Base-by-base conservation (phyloP, 2,329 filamentous ascomycete species). In the Colletotrichum incanum region DNA sequence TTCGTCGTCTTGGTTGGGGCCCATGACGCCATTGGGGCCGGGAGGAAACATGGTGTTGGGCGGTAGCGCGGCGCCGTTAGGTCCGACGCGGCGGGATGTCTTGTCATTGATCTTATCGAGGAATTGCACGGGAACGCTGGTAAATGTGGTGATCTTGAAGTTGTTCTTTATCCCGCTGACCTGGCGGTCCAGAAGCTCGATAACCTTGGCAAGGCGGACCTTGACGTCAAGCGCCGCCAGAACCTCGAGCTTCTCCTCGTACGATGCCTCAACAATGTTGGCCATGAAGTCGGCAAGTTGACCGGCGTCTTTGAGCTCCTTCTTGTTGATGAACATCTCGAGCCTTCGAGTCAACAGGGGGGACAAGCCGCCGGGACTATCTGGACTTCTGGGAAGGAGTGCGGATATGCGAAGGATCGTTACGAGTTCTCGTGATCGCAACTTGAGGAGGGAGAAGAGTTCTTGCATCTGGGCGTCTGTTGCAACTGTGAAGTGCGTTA, bases 251-350 rank as follows among this genome's bases (percentile, higher is more conserved):
- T 97, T 98, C 79, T 99, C 96, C 80, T 98, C 94, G 74, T 97
- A 93, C 12, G 91, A 93, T 62, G 93, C 92, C 74, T 98, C 94
- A 3, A 97, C 90, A 31, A 98, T 89, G 79, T 98, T 97, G 49
- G 94, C 93, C 94, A 99, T 98, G 80, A 98, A 98, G 80, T 99
- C 96, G 8, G 96, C 96, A 12, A 99, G 87, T 11, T 91, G 85
- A 2, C 96, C 96, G 1, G 95, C 95, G 76, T 98, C 95, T 52
- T 90, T 87, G 62, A 96, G 81, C 71, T 94, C 92, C 79, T 96
- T 97, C 80, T 93, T 91, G 41, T 91, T 88, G 74, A 99, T 98
- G 81, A 94, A 96, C 65, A 95, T 84, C 78, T 98, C 95, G 54
- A 99, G 89, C 64, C 95, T 91, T 62, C 95, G 91, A 0, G 94